phyloP scores from a whole-genome alignment of 345 rosid genomes.

The Hirschfeldia incana region DNA sequence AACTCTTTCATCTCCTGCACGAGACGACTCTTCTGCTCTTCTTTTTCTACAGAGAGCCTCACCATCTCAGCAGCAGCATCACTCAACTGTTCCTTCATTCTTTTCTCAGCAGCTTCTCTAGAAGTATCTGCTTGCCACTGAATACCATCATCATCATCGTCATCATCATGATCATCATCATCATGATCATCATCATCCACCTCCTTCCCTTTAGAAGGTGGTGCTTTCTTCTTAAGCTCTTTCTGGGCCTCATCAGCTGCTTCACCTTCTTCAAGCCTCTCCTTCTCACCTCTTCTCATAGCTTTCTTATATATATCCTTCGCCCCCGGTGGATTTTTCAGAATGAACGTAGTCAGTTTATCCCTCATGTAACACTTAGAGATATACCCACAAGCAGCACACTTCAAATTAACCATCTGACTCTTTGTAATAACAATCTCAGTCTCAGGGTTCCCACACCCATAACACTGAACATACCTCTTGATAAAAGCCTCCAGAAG shows the following conservation, averaged over 20 bases:
- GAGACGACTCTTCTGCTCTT: slow-evolving; percentile 42
- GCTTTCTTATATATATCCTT: slow-evolving; percentile 50
- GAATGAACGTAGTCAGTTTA: slow-evolving; percentile 65
- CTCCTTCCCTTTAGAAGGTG: slow-evolving; percentile 33
- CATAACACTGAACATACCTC: no score
- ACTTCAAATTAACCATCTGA: slow-evolving; percentile 70
- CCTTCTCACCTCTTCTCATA: no score
- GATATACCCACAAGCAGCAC: slow-evolving; percentile 82
- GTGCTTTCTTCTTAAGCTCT: slow-evolving; percentile 58
- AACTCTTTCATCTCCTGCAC: slow-evolving; percentile 49
- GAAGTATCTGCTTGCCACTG: slow-evolving; percentile 91
- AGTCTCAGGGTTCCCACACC: no score
- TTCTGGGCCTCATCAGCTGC: slow-evolving; percentile 81
- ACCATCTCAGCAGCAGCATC: slow-evolving; percentile 91
- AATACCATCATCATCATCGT: slow-evolving; percentile 54
- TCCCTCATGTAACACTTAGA: slow-evolving; percentile 89
- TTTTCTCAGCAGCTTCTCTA: slow-evolving; percentile 68
- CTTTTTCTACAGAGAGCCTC: slow-evolving; percentile 63
- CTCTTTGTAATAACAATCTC: slow-evolving; percentile 57
- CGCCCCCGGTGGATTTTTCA: slow-evolving; percentile 71
- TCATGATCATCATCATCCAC: slow-evolving; percentile 42
- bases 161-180: not conserved
- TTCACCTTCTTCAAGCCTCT: slow-evolving; percentile 69
- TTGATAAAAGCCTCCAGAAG: slow-evolving; percentile 62
- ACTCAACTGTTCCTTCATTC: slow-evolving; percentile 76